A percentile compares a stretch with the other conserved stretches of the same genome.
Evolutionary conservation across 2,329 filamentous ascomycete species (phyloP).

Genomic region (Fusarium foetens): DNA sequence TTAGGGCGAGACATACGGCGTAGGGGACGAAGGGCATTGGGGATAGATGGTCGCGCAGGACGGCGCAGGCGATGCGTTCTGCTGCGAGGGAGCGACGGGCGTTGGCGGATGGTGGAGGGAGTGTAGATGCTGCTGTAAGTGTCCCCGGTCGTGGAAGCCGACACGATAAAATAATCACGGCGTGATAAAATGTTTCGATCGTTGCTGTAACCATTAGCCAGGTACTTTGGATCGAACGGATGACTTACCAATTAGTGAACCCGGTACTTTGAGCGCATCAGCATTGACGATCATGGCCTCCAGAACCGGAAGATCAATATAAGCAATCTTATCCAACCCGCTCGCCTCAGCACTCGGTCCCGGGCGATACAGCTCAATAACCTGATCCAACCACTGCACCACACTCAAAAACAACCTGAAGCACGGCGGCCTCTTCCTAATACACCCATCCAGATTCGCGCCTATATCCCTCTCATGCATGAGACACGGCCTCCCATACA

Average conservation of each 20-base stretch:
- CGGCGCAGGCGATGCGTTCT: conserved; percentile 66
- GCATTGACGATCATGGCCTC: conserved; percentile 67
- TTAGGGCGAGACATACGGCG: conserved; percentile 68
- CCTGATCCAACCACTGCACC: conserved; percentile 65
- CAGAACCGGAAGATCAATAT: conserved; percentile 65
- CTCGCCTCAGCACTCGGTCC: conserved; percentile 54
- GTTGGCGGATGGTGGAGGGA: conserved; percentile 61
- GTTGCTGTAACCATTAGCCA: conserved; percentile 57
- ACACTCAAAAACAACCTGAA: conserved; percentile 68
- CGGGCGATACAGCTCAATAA: conserved; percentile 70
- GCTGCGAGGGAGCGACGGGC: conserved; percentile 67
- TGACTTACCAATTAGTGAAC: conserved; percentile 59
- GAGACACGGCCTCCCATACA: conserved; percentile 68
- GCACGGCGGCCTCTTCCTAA: conserved; percentile 61
- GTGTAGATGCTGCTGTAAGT: conserved; percentile 53
- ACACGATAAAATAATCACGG: conserved; percentile 70
- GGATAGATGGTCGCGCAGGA: conserved; percentile 61
- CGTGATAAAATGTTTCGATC: conserved; percentile 71
- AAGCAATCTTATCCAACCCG: conserved; percentile 55
- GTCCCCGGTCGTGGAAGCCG: conserved; percentile 59
- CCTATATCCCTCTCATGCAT: conserved; percentile 71
- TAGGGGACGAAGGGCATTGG: conserved; percentile 70
- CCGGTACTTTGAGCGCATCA: conserved; percentile 60
- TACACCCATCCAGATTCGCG: conserved; percentile 61
- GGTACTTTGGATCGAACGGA: background rate